Conservation (phyloP, 2,329 filamentous ascomycete species). For the Cytospora schulzeri region DNA sequence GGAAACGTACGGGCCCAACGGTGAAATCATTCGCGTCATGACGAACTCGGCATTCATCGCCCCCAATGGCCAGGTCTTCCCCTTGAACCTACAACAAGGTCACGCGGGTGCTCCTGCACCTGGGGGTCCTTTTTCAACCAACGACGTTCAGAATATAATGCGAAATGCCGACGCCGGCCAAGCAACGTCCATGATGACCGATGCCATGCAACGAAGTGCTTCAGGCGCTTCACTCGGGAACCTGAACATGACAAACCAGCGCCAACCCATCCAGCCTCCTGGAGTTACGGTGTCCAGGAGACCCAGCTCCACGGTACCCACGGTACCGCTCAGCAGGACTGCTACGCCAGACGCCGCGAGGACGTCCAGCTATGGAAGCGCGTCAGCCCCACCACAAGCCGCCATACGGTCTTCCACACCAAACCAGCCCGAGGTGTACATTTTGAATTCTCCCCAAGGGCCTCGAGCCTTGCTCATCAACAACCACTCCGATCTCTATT, state of each 20-base stretch:
- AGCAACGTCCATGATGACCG: conserved; percentile 45
- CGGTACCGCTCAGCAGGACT: conserved; percentile 48
- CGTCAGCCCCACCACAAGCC: conserved; percentile 30
- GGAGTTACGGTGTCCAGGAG: conserved; percentile 47
- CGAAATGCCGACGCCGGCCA: conserved; percentile 49
- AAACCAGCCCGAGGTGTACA: conserved; percentile 55
- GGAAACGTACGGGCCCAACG: conserved; percentile 53
- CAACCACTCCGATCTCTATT: conserved; percentile 52
- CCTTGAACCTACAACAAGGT: conserved; percentile 32
- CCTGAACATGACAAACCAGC: conserved; percentile 39
- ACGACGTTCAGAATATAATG: conserved; percentile 50
- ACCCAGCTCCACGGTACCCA: conserved; percentile 41
- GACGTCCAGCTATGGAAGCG: conserved; percentile 37
- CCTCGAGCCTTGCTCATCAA: conserved; percentile 61
- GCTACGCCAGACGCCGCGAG: conserved; percentile 50
- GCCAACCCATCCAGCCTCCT: conserved; percentile 38
- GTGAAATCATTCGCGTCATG: conserved; percentile 54
- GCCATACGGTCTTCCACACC: conserved; percentile 30
- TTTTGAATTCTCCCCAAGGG: conserved; percentile 62
- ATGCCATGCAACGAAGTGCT: conserved; percentile 54
- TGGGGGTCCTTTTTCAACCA: conserved; percentile 41
- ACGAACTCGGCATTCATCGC: conserved; percentile 46
- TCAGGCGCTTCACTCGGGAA: conserved; percentile 48
- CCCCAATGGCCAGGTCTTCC: conserved; percentile 21
- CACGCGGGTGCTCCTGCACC: conserved; percentile 30